Evolutionary conservation across 2,329 filamentous ascomycete species (phyloP), one percentile per base, ranked within the genome.

Genomic region (Hypocreales sp.): DNA sequence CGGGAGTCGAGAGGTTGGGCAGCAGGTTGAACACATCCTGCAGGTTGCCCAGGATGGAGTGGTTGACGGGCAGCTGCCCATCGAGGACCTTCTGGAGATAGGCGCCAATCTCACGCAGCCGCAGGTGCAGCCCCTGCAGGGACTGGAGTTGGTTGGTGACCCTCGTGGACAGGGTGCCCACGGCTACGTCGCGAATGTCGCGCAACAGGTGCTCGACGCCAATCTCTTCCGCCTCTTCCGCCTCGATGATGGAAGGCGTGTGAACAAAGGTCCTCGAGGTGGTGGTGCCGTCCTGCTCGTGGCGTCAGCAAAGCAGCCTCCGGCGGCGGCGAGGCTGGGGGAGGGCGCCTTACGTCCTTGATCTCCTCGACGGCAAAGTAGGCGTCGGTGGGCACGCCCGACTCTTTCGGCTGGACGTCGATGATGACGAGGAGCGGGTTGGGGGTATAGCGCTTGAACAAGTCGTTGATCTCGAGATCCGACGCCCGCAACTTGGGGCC

Each of bases 361-460:
- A 98, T 98, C 64, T 98, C 90, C 49, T 98, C 90, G 26, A 98
- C 83, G 5, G 90, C 90, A 61, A 98, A 98, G 63, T 98, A 98
- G 25, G 90, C 90, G 60, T 98, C 90, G 27, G 90, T 98, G 13
- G 90, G 90, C 29, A 98, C 90, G 35, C 90, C 90, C 13, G 92
- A 81, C 58, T 95, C 87, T 60, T 94, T 94, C 15, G 90, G 87
- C 57, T 95, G 87, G 36, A 98, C 90, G 50, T 98, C 90, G 42
- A 98, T 86, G 55, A 98, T 98, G 50, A 95, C 87, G 28, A 98
- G 70, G 40, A 98, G 64, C 27, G 90, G 90, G 49, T 95, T 92
- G 13, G 90, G 83, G 28, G 86, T 94, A 63, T 98, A 98, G 63
- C 86, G 74, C 67, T 98, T 98, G 72, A 98, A 95, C 33, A 98